Evolutionary conservation across 1,284 basidiomycete genomes (phyloP), one percentile per base, ranked within the genome.

Genomic region (Cystobasidium pallidum): DNA sequence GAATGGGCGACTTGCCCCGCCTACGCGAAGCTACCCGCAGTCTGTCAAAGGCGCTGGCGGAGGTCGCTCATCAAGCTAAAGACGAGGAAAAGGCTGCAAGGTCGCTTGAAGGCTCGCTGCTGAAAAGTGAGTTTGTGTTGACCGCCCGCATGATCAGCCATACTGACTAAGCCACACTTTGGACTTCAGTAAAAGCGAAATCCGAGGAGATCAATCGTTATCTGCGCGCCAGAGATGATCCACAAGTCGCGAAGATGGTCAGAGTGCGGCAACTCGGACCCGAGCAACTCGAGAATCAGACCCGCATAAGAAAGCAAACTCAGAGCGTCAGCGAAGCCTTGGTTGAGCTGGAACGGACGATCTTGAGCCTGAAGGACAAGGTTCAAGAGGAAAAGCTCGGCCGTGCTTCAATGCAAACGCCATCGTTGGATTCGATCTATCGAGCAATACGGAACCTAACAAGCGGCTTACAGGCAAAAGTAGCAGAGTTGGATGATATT

Each of bases 371-470:
- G 26, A 92, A 92, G 81, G 89, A 87, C 79, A 86, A 85, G 77
- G 80, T 92, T 2, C 83, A 85, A 43, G 84, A 88, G 68, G 80
- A 87, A 19, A 88, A 86, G 75, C 83, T 86, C 0, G 89, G 88
- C 28, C 87, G 85, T 76, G 55, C 30, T 21, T 49, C 17, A 67
- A 32, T 70, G 77, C 92, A 90, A 75, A 86, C 90, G 7, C 92
- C 92, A 0, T 88, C 90, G 11, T 81, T 94, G 57, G 92, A 92
- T 77, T 89, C 90, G 0, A 86, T 94, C 77, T 88, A 90, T 74
- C 86, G 91, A 32, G 90, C 91, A 0, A 90, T 89, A 76, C 86
- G 89, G 58, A 94, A 94, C 79, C 91, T 94, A 75, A 89, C 90
- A 61, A 76, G 78, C 10, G 81, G 81, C 15, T 81, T 83, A 66